These are phyloP conservation scores for Aegilops bicornis DNA, from an alignment of 176 grass and related monocot species.

Conservation along the genomic window DNA sequence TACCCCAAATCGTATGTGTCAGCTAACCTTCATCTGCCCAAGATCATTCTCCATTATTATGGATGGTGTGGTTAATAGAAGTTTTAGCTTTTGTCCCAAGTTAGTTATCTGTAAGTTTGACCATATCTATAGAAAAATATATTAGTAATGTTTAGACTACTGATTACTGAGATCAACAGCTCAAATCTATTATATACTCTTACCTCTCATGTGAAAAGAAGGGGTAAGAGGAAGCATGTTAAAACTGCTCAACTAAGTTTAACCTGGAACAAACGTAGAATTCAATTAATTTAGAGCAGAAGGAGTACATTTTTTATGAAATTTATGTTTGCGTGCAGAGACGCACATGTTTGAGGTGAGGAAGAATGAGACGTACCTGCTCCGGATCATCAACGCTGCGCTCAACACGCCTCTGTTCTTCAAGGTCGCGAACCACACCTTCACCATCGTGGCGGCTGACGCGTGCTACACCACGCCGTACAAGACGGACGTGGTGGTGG, in stretches of 20 bases:
- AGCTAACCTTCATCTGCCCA: background rate
- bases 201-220: no score
- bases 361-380: conserved; percentile 37
- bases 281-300: no score
- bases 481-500: conserved; percentile 49
- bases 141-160: no score
- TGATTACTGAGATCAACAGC: no score
- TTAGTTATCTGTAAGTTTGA: no score
- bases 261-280: no score
- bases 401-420: conserved; percentile 63
- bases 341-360: conserved; percentile 42
- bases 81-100: no score
- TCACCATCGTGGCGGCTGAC: conserved; percentile 62
- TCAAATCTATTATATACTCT: no score
- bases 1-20: conserved; percentile 9
- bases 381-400: conserved; percentile 72
- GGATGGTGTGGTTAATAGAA: background rate
- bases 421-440: conserved; percentile 59
- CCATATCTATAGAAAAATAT: no score
- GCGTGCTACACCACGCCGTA: conserved; percentile 71
- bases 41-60: background rate
- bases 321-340: background rate
- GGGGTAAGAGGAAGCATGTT: no score
- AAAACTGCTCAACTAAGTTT: no score
- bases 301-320: no score